These are phyloP conservation scores for Pythium sp. DNA, from an alignment of 352 stramenopile species.

Conservation along the genomic window DNA sequence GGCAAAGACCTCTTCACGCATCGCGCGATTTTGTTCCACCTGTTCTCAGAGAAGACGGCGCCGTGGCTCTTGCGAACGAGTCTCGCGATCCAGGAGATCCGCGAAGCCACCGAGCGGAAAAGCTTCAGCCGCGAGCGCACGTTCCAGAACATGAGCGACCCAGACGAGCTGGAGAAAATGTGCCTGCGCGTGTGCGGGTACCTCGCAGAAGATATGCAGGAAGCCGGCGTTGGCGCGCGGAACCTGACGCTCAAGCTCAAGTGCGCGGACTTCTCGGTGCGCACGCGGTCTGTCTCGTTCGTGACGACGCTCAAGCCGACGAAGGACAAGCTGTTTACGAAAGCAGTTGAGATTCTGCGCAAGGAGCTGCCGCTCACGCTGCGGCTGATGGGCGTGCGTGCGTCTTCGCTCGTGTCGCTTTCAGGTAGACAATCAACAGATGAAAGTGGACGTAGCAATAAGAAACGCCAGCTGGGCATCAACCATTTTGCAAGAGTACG, in stretches of 20 bases:
- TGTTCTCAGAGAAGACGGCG: slow-evolving; percentile 70
- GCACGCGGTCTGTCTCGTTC: slow-evolving; percentile 51
- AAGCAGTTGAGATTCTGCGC: slow-evolving; percentile 46
- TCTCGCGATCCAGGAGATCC: slow-evolving; percentile 52
- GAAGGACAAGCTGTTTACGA: slow-evolving; percentile 41
- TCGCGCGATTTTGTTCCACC: slow-evolving; percentile 53
- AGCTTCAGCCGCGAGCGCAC: slow-evolving; percentile 78
- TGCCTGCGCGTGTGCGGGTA: slow-evolving; percentile 63
- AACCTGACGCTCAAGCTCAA: slow-evolving; percentile 79
- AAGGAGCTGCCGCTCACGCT: slow-evolving; percentile 69
- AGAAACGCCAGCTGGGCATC: slow-evolving; percentile 46
- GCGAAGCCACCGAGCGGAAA: slow-evolving; percentile 61
- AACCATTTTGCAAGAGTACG: slow-evolving; percentile 30
- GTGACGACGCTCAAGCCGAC: slow-evolving; percentile 32
- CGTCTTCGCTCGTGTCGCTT: slow-evolving; percentile 38
- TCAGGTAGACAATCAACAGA: slow-evolving; percentile 13
- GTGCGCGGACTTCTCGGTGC: slow-evolving; percentile 54
- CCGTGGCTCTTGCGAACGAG: slow-evolving; percentile 69
- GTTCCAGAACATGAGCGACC: slow-evolving; percentile 47
- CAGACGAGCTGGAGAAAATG: slow-evolving; percentile 46
- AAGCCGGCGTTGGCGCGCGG: slow-evolving; percentile 37
- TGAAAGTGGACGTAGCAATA: slow-evolving; percentile 15
- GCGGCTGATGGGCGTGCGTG: slow-evolving; percentile 64
- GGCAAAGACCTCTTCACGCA: slow-evolving; percentile 72
- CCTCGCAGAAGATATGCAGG: slow-evolving; percentile 52